phyloP scores from a whole-genome alignment of 176 grass and related monocot genomes.

The Cymbopogon citratus region DNA sequence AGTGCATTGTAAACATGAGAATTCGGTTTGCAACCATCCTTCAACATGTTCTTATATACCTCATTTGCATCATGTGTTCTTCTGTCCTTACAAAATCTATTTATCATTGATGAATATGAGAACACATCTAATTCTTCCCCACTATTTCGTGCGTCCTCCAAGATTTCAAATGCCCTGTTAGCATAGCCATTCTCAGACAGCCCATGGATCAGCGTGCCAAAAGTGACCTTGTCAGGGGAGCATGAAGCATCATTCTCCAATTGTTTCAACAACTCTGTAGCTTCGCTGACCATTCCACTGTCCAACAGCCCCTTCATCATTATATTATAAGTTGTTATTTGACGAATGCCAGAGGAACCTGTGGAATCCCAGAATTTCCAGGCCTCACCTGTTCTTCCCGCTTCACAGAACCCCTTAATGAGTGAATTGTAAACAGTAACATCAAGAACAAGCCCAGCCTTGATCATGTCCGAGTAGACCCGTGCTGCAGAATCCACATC shows the following conservation, averaged over 20 bases:
- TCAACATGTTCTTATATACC: slow-evolving; percentile 61
- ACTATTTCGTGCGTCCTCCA: slow-evolving; percentile 40
- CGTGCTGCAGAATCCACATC: slow-evolving; percentile 56
- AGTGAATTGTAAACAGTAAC: slow-evolving; percentile 58
- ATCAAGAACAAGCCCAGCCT: slow-evolving; percentile 66
- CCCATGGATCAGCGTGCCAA: slow-evolving; percentile 78
- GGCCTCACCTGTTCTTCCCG: slow-evolving; percentile 36
- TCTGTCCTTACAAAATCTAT: slow-evolving; percentile 67
- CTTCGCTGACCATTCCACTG: slow-evolving; percentile 52
- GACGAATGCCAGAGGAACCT: slow-evolving; percentile 30
- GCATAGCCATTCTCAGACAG: slow-evolving; percentile 69
- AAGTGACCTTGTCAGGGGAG: slow-evolving; percentile 60
- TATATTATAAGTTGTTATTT: slow-evolving; percentile 67
- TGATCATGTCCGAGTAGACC: slow-evolving; percentile 71
- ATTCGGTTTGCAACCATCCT: slow-evolving; percentile 55
- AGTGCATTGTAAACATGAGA: slow-evolving; percentile 77
- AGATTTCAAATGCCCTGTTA: slow-evolving; percentile 62
- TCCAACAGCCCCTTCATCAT: slow-evolving; percentile 69
- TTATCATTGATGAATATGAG: slow-evolving; percentile 74
- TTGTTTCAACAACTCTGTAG: slow-evolving; percentile 39
- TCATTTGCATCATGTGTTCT: slow-evolving; percentile 50
- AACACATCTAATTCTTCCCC: slow-evolving; percentile 56
- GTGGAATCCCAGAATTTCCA: slow-evolving; percentile 62
- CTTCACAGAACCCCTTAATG: slow-evolving; percentile 65
- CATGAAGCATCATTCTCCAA: slow-evolving; percentile 48